phyloP scores from a whole-genome alignment of 805 yeast species.

The Saccharomycopsis babjevae region DNA sequence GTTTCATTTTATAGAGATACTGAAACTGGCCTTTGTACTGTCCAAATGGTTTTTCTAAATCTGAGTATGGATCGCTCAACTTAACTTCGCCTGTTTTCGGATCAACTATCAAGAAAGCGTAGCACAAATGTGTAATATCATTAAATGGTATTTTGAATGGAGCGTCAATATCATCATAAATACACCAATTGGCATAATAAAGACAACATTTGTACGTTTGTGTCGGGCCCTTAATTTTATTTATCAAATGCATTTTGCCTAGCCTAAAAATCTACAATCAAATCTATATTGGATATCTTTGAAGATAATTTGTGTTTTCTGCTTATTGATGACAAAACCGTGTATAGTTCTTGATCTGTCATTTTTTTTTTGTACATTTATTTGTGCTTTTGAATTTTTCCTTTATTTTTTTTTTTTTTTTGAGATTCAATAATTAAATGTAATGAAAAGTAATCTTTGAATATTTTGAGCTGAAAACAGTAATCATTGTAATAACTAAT shows the following conservation, averaged over 20 bases:
- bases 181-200: conserved; percentile 56
- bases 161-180: conserved; percentile 47
- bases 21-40: conserved; percentile 27
- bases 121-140: conserved; percentile 56
- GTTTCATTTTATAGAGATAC: conserved; percentile 39
- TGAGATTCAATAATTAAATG: no score
- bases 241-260: background rate
- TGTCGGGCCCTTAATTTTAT: background rate
- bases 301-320: no score
- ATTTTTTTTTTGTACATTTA: no score
- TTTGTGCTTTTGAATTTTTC: no score
- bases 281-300: background rate
- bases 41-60: conserved; percentile 29
- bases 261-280: background rate
- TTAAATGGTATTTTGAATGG: conserved; percentile 54
- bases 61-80: conserved; percentile 60
- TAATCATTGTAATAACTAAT: no score
- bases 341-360: no score
- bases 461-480: no score
- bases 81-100: conserved; percentile 40
- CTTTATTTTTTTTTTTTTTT: no score
- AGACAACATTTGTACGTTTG: conserved; percentile 23
- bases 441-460: no score
- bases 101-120: conserved; percentile 64
- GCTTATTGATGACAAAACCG: no score